Conservation (phyloP, 345 rosid genomes). For the Salix dunnii region DNA sequence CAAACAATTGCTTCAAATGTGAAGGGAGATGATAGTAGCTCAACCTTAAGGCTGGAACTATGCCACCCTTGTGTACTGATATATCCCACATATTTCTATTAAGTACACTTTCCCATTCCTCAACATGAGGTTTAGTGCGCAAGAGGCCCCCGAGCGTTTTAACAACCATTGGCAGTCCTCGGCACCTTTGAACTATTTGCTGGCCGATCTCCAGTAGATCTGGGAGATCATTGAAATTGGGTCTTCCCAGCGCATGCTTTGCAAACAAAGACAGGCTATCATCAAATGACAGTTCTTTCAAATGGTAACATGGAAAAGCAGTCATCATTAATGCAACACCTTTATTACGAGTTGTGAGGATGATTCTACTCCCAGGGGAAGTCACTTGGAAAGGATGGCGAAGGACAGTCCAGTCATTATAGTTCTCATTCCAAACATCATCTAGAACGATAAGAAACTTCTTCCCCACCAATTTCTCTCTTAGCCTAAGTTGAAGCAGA, state of each 20-base stretch:
- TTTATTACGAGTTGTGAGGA: not conserved
- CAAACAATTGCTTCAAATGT: conserved; percentile 15
- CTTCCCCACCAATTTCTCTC: not conserved
- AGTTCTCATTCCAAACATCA: conserved; percentile 11
- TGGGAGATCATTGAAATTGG: not conserved
- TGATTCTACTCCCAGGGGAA: conserved; percentile 4
- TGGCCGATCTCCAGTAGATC: not conserved
- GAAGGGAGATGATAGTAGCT: conserved; percentile 22
- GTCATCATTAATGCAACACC: not conserved
- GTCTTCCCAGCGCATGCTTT: conserved; percentile 4
- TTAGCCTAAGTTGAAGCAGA: not conserved
- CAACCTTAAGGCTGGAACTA: conserved; percentile 8
- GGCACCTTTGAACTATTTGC: conserved; percentile 12
- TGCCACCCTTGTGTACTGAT: not conserved
- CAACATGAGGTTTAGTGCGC: not conserved
- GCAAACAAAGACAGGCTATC: conserved; percentile 19
- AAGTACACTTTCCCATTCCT: conserved; percentile 14
- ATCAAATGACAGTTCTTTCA: conserved; percentile 5
- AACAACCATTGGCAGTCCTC: conserved; percentile 25
- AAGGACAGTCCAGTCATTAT: not conserved
- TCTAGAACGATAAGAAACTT: not conserved
- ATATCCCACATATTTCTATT: conserved; percentile 16
- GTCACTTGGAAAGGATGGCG: not conserved
- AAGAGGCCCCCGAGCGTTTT: conserved; percentile 21
- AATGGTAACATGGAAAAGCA: not conserved